These are phyloP conservation scores for Cladophialophora bantiana DNA, from an alignment of 2,329 filamentous ascomycete species.

Conservation along the genomic window DNA sequence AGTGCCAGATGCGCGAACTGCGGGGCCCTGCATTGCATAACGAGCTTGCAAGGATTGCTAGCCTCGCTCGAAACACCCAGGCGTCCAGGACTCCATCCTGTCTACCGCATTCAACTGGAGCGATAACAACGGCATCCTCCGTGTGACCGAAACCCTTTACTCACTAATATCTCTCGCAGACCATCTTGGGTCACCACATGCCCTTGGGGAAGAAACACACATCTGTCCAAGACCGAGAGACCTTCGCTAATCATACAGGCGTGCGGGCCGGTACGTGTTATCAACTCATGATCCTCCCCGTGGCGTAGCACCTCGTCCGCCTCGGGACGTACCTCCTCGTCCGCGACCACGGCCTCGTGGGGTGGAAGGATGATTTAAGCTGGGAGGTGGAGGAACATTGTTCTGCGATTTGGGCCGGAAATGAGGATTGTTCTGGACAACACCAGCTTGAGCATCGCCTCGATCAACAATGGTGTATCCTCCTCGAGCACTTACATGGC, in stretches of 20 bases:
- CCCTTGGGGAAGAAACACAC: background rate
- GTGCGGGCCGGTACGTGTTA: background rate
- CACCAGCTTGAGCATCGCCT: slow-evolving; percentile 59
- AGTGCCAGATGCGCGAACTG: slow-evolving; percentile 6
- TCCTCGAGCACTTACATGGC: slow-evolving; percentile 40
- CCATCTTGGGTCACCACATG: background rate
- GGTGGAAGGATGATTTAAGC: slow-evolving; percentile 43
- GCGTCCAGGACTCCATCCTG: slow-evolving; percentile 4
- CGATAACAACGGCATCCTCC: slow-evolving; percentile 30
- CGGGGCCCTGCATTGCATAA: slow-evolving; percentile 8
- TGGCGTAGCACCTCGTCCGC: slow-evolving; percentile 43
- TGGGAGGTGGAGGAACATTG: slow-evolving; percentile 58
- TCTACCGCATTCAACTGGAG: slow-evolving; percentile 12
- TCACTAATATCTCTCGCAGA: slow-evolving; percentile 22
- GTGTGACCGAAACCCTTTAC: slow-evolving; percentile 32
- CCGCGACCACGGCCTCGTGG: slow-evolving; percentile 47
- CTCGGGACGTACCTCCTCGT: slow-evolving; percentile 43
- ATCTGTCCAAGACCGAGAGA: background rate
- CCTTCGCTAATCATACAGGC: slow-evolving; percentile 4
- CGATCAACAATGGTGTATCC: slow-evolving; percentile 55
- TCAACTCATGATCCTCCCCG: slow-evolving; percentile 34
- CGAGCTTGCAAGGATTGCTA: slow-evolving; percentile 16
- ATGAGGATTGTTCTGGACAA: slow-evolving; percentile 62
- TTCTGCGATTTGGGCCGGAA: slow-evolving; percentile 63
- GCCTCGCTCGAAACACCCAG: slow-evolving; percentile 15